Base-by-base conservation (phyloP, 352 stramenopile genomes). In the Halophytophthora polymorphica region DNA sequence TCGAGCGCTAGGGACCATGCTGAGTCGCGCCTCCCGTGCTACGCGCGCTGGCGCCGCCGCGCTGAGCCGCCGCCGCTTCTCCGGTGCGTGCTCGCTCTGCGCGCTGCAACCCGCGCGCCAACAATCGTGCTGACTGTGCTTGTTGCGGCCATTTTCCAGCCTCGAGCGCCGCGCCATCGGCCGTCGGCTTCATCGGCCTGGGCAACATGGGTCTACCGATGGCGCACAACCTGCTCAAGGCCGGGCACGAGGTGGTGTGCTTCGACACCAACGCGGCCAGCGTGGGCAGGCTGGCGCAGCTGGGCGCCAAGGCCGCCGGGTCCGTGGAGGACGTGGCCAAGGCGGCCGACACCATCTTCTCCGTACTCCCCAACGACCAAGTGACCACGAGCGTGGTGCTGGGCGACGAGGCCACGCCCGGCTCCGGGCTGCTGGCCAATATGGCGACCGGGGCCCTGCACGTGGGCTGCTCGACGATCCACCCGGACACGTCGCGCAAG, bases 161-260 rank as follows among this genome's bases (percentile, higher is more conserved):
- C 40, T 53, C n/a, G 50, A 17, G 31, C n/a, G 11, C 10, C 13
- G 33, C 47, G 38, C 45, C 40, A 12, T 33, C 53, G 19, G 42
- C 41, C 11, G 53, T 97, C 17, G 90, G 86, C 18, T 96, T 97
- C 66, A 79, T 98, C 23, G 90, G 92, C 6, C 68, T 98, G 11
- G 92, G 92, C 21, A 96, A 97, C 59, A 98, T 98, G 89, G 90
- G 90, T 0, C 65, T 86, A 39, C 88, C 83, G 12, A 97, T 98
- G 92, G 81, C 83, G 31, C 65, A 78, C 49, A 97, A 97, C 66
- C 57, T 95, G 31, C 50, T 97, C 23, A 79, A 88, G 47, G 84
- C 69, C 13, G 78, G 66, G 19, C 58, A 71, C 29, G 58, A 81
- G 22, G 53, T 81, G 19, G 53, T 93, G 28, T 87, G 78, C 50